Conservation (phyloP, 2,329 filamentous ascomycete genomes). For the Raffaelea arxii region DNA sequence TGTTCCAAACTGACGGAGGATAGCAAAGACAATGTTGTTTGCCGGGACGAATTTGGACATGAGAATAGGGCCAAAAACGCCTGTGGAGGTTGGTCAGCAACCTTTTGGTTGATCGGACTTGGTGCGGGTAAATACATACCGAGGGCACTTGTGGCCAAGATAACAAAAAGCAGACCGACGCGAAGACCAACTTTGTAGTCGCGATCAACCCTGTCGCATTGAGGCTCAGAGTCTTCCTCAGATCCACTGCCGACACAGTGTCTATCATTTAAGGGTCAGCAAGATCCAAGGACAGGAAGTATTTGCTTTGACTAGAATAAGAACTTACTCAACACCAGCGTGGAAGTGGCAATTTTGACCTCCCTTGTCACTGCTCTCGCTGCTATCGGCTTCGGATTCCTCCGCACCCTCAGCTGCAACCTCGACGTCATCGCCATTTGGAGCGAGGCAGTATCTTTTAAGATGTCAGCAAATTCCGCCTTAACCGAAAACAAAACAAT, state of each 20-base stretch:
- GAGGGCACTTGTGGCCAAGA: conserved; percentile 57
- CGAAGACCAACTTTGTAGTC: conserved; percentile 61
- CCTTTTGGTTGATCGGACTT: background rate
- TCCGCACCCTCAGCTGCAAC: conserved; percentile 22
- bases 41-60: conserved; percentile 46
- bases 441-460: conserved; percentile 3
- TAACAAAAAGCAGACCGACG: conserved; percentile 62
- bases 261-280: conserved; percentile 20
- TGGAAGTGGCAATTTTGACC: conserved; percentile 58
- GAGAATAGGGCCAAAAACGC: conserved; percentile 58
- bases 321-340: conserved; percentile 59
- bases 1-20: conserved; percentile 66
- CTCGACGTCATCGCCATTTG: conserved; percentile 38
- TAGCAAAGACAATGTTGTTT: conserved; percentile 42
- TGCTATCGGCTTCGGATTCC: conserved; percentile 14
- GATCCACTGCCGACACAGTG: conserved; percentile 46
- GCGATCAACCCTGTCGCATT: conserved; percentile 35
- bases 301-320: background rate
- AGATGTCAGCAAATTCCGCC: background rate
- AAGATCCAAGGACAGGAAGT: background rate
- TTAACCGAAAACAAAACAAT: too few relatives aligned
- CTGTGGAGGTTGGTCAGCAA: background rate
- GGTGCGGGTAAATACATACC: conserved; percentile 19
- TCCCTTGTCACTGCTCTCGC: conserved; percentile 14
- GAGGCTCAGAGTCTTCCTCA: conserved; percentile 20